phyloP scores from a whole-genome alignment of 116 monocot species.

The Dioscorea cayenensis region DNA sequence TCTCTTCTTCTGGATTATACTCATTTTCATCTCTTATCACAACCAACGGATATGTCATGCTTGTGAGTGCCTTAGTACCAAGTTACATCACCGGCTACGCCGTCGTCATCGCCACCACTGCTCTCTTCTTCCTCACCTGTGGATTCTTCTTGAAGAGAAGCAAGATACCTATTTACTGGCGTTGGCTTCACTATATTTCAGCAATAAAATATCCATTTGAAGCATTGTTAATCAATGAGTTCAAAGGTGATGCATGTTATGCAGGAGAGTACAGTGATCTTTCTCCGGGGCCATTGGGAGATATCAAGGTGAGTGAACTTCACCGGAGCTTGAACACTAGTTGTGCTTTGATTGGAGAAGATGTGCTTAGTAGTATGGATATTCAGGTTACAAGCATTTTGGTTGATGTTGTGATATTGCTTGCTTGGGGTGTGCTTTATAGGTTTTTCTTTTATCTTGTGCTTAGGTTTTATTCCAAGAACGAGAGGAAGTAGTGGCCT shows the following conservation, averaged over 20 bases:
- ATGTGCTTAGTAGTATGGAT: constrained; percentile 30
- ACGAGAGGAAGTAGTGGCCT: constrained; percentile 26
- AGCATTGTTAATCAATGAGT: constrained; percentile 37
- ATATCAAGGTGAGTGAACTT: constrained; percentile 11
- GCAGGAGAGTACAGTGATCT: constrained; percentile 10
- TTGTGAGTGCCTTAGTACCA: constrained; percentile 44
- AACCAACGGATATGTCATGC: constrained; percentile 49
- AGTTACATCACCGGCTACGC: constrained; percentile 55
- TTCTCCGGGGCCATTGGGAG: constrained; percentile 34
- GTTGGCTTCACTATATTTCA: constrained; percentile 39
- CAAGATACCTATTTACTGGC: constrained; percentile 27
- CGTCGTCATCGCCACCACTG: constrained; percentile 43
- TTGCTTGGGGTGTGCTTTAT: constrained; percentile 48
- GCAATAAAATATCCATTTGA: constrained; percentile 52
- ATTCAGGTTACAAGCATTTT: constrained; percentile 23
- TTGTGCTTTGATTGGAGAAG: constrained; percentile 32
- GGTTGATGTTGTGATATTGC: constrained; percentile 26
- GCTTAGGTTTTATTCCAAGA: constrained; percentile 46
- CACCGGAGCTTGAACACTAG: not conserved
- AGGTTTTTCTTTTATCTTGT: constrained; percentile 38
- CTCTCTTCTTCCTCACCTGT: constrained; percentile 47
- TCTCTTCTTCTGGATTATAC: constrained; percentile 40
- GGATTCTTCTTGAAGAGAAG: constrained; percentile 39
- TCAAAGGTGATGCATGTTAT: constrained; percentile 26
- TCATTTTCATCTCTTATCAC: constrained; percentile 35